phyloP scores from a whole-genome alignment of 805 yeast species.

The Starmera caribaea region DNA sequence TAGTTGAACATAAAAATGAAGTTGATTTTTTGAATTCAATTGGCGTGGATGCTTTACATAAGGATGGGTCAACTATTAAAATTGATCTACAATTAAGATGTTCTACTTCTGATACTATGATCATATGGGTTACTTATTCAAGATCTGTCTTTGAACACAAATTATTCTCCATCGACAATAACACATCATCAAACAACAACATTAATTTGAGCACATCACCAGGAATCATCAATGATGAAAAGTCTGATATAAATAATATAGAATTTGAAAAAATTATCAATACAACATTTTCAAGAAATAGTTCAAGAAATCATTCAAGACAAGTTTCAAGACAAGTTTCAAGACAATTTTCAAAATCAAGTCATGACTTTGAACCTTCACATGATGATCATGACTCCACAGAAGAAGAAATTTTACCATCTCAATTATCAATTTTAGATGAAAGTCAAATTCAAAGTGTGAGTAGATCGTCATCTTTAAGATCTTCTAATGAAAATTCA shows the following conservation, averaged over 20 bases:
- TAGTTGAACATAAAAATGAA: slow-evolving; percentile 23
- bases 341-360: not conserved
- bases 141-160: slow-evolving; percentile 27
- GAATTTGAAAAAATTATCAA: too few relatives aligned
- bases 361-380: not conserved
- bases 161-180: not conserved
- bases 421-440: slow-evolving; percentile 29
- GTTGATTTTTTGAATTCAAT: slow-evolving; percentile 50
- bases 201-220: not conserved
- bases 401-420: slow-evolving; percentile 26
- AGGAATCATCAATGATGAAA: not conserved
- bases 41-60: slow-evolving; percentile 61
- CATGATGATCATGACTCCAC: slow-evolving; percentile 20
- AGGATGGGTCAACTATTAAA: slow-evolving; percentile 54
- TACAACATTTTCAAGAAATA: too few relatives aligned
- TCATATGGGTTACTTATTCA: slow-evolving; percentile 83
- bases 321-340: too few relatives aligned
- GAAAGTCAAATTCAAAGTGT: slow-evolving; percentile 24
- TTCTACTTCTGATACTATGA: slow-evolving; percentile 43
- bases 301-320: too few relatives aligned
- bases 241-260: not conserved
- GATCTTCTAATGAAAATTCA: slow-evolving; percentile 9
- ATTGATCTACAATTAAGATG: slow-evolving; percentile 80
- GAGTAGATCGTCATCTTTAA: slow-evolving; percentile 17
- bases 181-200: not conserved